Percentiles rank a stretch among this genome's conserved stretches.
These are phyloP conservation scores for Dactylellina haptotyla DNA, from an alignment of 2,329 filamentous ascomycete genomes.

Conservation along the genomic window DNA sequence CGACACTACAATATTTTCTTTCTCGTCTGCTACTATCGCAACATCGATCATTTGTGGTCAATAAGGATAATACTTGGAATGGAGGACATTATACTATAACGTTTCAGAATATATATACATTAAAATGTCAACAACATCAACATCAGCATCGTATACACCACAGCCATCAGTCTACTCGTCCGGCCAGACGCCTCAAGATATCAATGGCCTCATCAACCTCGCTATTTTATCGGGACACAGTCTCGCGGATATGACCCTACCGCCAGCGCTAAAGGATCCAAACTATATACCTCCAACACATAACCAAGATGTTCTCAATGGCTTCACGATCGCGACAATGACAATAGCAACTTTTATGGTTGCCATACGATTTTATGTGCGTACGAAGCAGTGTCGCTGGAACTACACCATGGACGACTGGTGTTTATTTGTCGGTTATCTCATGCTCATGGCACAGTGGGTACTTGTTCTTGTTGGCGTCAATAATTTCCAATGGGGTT, in stretches of 20 bases:
- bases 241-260: neutral
- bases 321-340: constrained; percentile 20
- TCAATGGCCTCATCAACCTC: constrained; percentile 20
- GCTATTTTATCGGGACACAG: constrained; percentile 22
- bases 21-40: too few species aligned
- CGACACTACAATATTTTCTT: too few species aligned
- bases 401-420: constrained; percentile 35
- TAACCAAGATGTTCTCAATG: constrained; percentile 36
- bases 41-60: too few species aligned
- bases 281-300: constrained; percentile 26
- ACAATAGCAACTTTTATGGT: constrained; percentile 28
- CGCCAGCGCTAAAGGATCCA: constrained; percentile 28
- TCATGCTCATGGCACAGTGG: constrained; percentile 28
- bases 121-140: constrained; percentile 13
- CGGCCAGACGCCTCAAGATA: constrained; percentile 36
- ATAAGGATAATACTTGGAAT: too few species aligned
- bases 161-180: constrained; percentile 32
- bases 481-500: constrained; percentile 41
- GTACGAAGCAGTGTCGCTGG: constrained; percentile 25
- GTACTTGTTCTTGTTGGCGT: constrained; percentile 39
- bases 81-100: constrained; percentile 23
- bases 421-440: constrained; percentile 18
- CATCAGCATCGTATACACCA: neutral
- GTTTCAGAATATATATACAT: neutral
- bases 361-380: constrained; percentile 25